Evolutionary conservation across 345 rosid genomes (phyloP), one percentile per base, ranked within the genome.

Genomic region (Clarkia xantiana): DNA sequence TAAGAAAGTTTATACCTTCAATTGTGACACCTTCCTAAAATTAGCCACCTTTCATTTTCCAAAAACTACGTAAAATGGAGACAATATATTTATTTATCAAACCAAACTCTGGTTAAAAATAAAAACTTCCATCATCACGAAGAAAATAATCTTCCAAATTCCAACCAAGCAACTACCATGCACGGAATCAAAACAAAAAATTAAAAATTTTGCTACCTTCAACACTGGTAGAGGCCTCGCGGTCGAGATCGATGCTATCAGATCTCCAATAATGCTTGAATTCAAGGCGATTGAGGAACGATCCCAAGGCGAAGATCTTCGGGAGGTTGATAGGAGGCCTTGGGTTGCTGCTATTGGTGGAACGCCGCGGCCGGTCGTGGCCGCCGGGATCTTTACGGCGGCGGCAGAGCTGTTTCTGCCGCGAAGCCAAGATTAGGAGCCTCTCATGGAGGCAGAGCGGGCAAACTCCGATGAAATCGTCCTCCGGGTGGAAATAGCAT

Each of bases 401-500:
- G 9, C 11, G 25, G 6, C 51, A 14, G 36, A 1, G 22, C 22
- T 53, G 64, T 14, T 70, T 64, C 61, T 79, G 90, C 62, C 74
- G 80, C 53, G 93, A 67, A 49, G 88, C 88, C 62, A 90, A 65
- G 51, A 83, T 39, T 9, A 90, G 64, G 49, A 90, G 97, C 78
- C 86, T 81, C 61, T 90, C 96, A 45, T 77, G 77, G 49, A 90
- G 49, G 70, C 97, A 90, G 6, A 75, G 61, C 23, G 88, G 68
- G 51, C 97, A 90, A 16, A 90, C 81, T 17, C 97, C 97, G 16
- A 83, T 61, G 18, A 70, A 40, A 9, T 47, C 64, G 59, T 73
- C 75, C 45, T 68, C 74, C 36, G 93, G 94, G 61, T 90, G 97
- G 71, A 81, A 81, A 63, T 70, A 85, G 62, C 97, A 90, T 40